phyloP scores from a whole-genome alignment of 2,329 filamentous ascomycete genomes.

The Aspergillus sp. region DNA sequence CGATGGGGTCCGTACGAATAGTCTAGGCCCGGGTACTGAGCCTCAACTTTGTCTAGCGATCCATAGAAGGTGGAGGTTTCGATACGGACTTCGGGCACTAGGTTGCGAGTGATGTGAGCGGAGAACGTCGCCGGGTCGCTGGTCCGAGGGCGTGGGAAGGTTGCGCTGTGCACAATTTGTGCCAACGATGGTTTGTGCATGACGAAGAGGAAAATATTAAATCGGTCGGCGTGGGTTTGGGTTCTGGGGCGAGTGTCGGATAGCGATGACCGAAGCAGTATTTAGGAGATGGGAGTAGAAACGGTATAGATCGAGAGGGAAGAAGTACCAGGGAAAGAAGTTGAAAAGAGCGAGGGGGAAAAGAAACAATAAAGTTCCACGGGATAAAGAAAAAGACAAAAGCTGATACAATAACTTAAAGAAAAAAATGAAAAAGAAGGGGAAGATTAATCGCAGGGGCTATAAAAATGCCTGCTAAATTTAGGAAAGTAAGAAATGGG shows the following conservation, averaged over 20 bases:
- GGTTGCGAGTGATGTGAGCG: slow-evolving; percentile 59
- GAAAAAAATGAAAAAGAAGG: slow-evolving; percentile 7
- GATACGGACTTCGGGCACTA: slow-evolving; percentile 64
- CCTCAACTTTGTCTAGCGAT: slow-evolving; percentile 62
- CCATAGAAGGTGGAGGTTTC: slow-evolving; percentile 66
- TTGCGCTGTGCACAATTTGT: slow-evolving; percentile 58
- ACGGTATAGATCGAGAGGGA: not conserved
- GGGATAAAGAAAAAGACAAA: slow-evolving; percentile 4
- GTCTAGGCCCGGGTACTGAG: slow-evolving; percentile 66
- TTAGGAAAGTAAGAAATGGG: slow-evolving; percentile 10
- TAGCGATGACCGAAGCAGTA: not conserved
- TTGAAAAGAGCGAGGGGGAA: not conserved
- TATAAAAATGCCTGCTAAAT: slow-evolving; percentile 14
- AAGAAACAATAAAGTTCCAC: not conserved
- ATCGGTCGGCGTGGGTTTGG: not conserved
- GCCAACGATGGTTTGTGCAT: slow-evolving; percentile 63
- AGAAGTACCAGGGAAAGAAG: not conserved
- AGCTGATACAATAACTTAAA: slow-evolving; percentile 3
- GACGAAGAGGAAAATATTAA: slow-evolving; percentile 20
- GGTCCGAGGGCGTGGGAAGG: slow-evolving; percentile 57
- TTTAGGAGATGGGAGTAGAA: not conserved
- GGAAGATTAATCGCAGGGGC: slow-evolving; percentile 11
- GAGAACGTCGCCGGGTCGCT: slow-evolving; percentile 60
- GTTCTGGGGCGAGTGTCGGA: not conserved
- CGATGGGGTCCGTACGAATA: slow-evolving; percentile 63